Evolutionary conservation across 768 basidiomycete genomes (phyloP), one percentile per base, ranked within the genome.

Genomic region (Boletus fagicola): DNA sequence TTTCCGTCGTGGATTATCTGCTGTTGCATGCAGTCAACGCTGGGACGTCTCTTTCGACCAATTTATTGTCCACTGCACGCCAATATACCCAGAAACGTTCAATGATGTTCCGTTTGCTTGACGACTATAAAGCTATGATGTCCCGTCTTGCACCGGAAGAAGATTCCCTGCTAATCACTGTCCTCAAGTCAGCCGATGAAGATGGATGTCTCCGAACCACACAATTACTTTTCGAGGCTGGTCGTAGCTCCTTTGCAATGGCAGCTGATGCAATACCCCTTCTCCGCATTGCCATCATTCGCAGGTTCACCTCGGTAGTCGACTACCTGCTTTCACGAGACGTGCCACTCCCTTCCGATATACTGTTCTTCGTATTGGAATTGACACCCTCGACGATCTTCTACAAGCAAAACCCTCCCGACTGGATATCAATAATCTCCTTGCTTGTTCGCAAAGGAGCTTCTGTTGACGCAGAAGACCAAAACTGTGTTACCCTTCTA

Each of bases 51-150:
- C 24, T 31, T 15, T 26, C 26, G 5, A 20, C 26, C 1, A 9
- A 30, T n/a, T n/a, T 35, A 0, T 8, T 38, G 7, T 13, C 9
- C 12, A 46, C 1, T 12, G 49, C 15, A 8, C 0, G 18, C 2
- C 16, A 2, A 8, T 0, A 0, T 30, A 9, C 8, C 30, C 0
- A 2, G 0, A 4, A 3, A 2, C 2, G 0, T 4, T n/a, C 22
- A 5, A 30, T 3, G 2, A 46, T 36, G 22, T 1, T 20, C 15
- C 52, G 24, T 13, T n/a, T 53, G 2, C 33, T 53, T 28, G 5
- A 47, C 8, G 43, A 13, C 5, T n/a, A 48, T 5, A 15, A 26
- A 28, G n/a, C 28, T 0, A 20, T 38, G 9, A n/a, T 48, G 1
- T 2, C n/a, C 3, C 7, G 6, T n/a, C 12, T 2, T 28, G 35